Evolutionary conservation across 2,329 filamentous ascomycete genomes (phyloP).

Genomic region (Claviceps pazoutovae): DNA sequence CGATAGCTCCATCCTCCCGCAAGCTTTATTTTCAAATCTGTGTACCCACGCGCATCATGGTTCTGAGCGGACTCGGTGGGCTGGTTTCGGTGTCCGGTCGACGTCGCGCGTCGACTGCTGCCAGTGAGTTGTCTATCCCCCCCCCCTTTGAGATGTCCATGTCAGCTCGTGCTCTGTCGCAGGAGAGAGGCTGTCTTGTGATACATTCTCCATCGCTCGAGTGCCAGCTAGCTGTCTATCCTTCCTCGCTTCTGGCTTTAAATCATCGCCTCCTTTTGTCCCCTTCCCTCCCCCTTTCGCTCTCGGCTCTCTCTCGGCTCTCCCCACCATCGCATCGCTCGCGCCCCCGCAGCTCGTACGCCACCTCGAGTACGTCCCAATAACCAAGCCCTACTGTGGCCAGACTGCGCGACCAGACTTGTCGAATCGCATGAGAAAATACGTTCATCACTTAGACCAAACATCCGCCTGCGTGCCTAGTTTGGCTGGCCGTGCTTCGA

Average conservation of each 20-base stretch:
- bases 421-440: neutral
- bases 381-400: neutral
- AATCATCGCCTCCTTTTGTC: neutral
- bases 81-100: slow-evolving; percentile 18
- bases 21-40: neutral
- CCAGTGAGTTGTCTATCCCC: slow-evolving; percentile 10
- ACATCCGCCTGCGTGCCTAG: neutral
- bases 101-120: slow-evolving; percentile 17
- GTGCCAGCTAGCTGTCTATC: neutral
- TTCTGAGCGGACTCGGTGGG: slow-evolving; percentile 14
- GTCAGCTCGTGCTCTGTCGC: too few species aligned
- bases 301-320: neutral
- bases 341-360: neutral
- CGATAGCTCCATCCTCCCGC: neutral
- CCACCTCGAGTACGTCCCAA: neutral
- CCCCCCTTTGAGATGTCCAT: neutral
- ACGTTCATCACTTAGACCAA: neutral
- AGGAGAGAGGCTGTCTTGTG: too few species aligned
- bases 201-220: neutral
- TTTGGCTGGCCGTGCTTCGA: neutral
- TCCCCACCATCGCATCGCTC: neutral
- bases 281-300: neutral
- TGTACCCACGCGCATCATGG: slow-evolving; percentile 12
- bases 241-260: neutral
- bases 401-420: neutral